phyloP scores from a whole-genome alignment of 345 rosid species.

The Pugionium dolabratum region DNA sequence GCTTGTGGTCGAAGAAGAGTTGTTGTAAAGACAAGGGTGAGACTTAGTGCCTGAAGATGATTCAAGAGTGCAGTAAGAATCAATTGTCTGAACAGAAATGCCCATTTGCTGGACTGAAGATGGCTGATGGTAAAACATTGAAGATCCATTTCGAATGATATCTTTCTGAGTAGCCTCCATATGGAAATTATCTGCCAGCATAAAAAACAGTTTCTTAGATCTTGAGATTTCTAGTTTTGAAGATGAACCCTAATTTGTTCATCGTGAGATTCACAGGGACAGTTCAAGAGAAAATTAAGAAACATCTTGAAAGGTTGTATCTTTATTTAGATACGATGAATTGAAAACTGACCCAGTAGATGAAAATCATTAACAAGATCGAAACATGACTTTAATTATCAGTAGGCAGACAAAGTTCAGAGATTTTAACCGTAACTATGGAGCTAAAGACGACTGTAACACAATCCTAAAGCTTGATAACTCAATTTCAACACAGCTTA shows the following conservation, averaged over 20 bases:
- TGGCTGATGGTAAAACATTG: constrained; percentile 53
- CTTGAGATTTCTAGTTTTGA: background rate
- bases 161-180: constrained; percentile 56
- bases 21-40: constrained; percentile 43
- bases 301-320: background rate
- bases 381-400: background rate
- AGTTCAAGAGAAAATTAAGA: background rate
- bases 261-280: constrained; percentile 10
- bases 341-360: too few species aligned
- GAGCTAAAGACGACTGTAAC: constrained; percentile 28
- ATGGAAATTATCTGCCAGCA: constrained; percentile 13
- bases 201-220: background rate
- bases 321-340: too few species aligned
- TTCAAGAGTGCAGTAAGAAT: constrained; percentile 56
- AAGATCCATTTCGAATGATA: constrained; percentile 44
- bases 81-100: constrained; percentile 49
- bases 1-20: constrained; percentile 62
- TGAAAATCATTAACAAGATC: constrained; percentile 12
- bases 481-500: too few species aligned
- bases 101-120: constrained; percentile 36
- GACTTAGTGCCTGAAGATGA: constrained; percentile 55
- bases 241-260: background rate
- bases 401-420: too few species aligned
- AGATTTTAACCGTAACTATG: too few species aligned
- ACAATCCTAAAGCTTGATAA: constrained; percentile 28